Evolutionary conservation across 768 basidiomycete species (phyloP).

Genomic region (Mycena galericulata): DNA sequence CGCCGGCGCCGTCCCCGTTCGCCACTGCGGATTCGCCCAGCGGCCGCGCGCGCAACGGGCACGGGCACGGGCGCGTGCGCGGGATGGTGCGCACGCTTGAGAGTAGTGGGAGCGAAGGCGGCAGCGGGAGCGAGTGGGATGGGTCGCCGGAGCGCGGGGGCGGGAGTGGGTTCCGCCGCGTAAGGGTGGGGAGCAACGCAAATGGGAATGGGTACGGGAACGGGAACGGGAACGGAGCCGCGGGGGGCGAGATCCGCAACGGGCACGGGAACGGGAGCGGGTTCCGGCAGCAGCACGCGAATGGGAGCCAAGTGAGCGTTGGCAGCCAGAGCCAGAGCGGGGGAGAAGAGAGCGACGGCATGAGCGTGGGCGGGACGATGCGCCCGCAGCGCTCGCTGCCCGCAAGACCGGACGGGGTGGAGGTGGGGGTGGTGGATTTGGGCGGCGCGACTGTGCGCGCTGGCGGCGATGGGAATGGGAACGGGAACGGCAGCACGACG

Average conservation of each 20-base stretch:
- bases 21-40: background rate
- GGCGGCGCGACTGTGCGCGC: conserved; percentile 21
- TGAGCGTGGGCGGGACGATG: conserved; percentile 10
- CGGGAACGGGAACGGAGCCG: background rate
- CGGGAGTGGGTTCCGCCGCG: conserved; percentile 16
- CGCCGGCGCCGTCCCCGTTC: background rate
- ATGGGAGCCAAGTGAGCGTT: background rate
- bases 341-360: background rate
- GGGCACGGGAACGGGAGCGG: background rate
- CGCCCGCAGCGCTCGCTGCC: conserved; percentile 24
- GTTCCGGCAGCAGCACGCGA: background rate
- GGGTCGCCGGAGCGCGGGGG: conserved; percentile 25
- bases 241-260: background rate
- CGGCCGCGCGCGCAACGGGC: background rate
- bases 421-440: conserved; percentile 17
- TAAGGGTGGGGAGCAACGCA: background rate
- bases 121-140: background rate
- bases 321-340: background rate
- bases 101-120: conserved; percentile 34
- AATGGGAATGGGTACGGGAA: background rate
- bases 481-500: background rate
- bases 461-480: background rate
- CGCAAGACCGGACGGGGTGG: conserved; percentile 15
- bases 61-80: conserved; percentile 23
- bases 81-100: conserved; percentile 36